Evolutionary conservation across 805 yeast genomes (phyloP), one percentile per base, ranked within the genome.

Genomic region (Grigorovia humatica): DNA sequence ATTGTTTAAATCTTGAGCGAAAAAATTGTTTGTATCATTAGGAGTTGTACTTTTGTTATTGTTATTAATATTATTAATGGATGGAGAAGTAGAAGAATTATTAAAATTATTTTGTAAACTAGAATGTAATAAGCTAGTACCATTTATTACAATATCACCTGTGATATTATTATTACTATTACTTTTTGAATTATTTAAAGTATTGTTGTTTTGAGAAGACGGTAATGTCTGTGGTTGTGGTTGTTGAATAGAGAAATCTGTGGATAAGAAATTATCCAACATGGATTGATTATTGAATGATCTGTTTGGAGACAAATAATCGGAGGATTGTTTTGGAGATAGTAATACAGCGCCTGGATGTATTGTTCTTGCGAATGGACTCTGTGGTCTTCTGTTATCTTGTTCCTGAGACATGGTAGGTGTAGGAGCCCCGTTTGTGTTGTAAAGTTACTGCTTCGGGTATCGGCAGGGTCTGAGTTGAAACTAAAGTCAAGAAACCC

Each of bases 271-370:
- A 38, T 38, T 38, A 15, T 38, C 42, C 8, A 38, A 15, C 42
- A 38, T 38, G 7, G 42, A 38, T 38, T 38, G 42, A 38, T 38
- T 38, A 38, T 38, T 38, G 15, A 38, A 38, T 3, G n/a, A 15
- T 38, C 42, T 38, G 15, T 15, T 38, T 38, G 42, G 42, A 2
- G 27, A 42, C 18, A 19, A 42, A 42, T 18, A 51, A n/a, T 48
- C 48, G 13, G 45, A 46, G 7, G 46, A n/a, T 43, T 50, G 42
- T n/a, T 38, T 58, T 18, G 74, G 70, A 2, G 73, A 68, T 40
- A 70, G 53, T 18, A 71, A 57, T 9, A 68, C 71, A 9, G 74
- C 75, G 30, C 75, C 75, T 2, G 75, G 75, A 51, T 68, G 72
- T n/a, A 67, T 69, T 49, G 70, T 59, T 55, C 70, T 56, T 4